Conservation (phyloP, 2,329 filamentous ascomycete genomes). For the Samsoniella hepiali region DNA sequence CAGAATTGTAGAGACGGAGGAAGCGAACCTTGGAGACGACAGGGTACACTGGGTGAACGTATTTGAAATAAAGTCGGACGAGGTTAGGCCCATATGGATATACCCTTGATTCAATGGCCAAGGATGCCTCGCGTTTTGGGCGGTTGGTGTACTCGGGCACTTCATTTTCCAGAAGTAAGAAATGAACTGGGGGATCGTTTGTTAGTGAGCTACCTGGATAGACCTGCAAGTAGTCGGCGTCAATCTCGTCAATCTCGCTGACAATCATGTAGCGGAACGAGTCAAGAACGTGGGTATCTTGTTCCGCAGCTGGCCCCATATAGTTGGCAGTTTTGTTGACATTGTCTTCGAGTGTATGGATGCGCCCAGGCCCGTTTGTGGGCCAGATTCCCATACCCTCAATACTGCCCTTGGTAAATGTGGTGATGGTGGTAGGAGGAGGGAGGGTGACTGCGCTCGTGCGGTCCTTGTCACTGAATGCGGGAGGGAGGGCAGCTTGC, state of each 20-base stretch:
- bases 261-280: slow-evolving; percentile 46
- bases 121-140: slow-evolving; percentile 37
- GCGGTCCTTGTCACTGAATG: not conserved
- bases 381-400: slow-evolving; percentile 21
- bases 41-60: slow-evolving; percentile 44
- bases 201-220: slow-evolving; percentile 33
- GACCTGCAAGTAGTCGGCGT: slow-evolving; percentile 44
- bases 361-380: slow-evolving; percentile 19
- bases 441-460: not conserved
- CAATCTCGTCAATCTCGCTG: slow-evolving; percentile 42
- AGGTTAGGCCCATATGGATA: slow-evolving; percentile 39
- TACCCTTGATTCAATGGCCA: slow-evolving; percentile 42
- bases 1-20: slow-evolving; percentile 35
- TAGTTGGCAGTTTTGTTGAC: slow-evolving; percentile 41
- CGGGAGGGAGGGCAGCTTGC: not conserved
- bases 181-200: slow-evolving; percentile 43
- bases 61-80: slow-evolving; percentile 43
- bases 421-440: slow-evolving; percentile 11
- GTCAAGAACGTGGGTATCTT: slow-evolving; percentile 45
- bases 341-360: slow-evolving; percentile 42
- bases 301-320: slow-evolving; percentile 44
- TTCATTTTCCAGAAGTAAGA: slow-evolving; percentile 42
- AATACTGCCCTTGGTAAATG: slow-evolving; percentile 16
- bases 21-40: slow-evolving; percentile 44
- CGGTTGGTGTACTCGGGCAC: slow-evolving; percentile 42